Conservation (phyloP, 768 basidiomycete species). For the Lactarius evosmus region DNA sequence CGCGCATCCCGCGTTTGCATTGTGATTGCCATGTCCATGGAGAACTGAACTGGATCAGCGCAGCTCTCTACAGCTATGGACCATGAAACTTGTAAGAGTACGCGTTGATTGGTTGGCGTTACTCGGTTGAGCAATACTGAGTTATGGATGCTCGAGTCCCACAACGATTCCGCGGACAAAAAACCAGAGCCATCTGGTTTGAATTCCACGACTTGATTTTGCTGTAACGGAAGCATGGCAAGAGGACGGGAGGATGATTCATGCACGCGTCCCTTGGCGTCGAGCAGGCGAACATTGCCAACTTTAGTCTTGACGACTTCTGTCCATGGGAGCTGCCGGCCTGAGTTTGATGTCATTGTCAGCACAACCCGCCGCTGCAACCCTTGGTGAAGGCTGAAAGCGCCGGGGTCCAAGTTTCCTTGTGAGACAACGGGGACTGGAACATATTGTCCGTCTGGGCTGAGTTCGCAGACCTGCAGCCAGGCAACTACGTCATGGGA, state of each 20-base stretch:
- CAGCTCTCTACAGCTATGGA: constrained; percentile 80
- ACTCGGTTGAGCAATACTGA: constrained; percentile 83
- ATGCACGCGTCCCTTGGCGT: constrained; percentile 77
- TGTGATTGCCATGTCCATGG: constrained; percentile 78
- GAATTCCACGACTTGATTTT: constrained; percentile 72
- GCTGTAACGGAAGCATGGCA: constrained; percentile 68
- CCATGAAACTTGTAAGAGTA: constrained; percentile 76
- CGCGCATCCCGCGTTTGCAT: constrained; percentile 84
- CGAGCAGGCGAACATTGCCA: constrained; percentile 82
- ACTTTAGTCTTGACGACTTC: constrained; percentile 72
- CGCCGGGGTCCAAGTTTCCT: constrained; percentile 73
- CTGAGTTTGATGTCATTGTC: constrained; percentile 81
- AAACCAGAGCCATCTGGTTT: constrained; percentile 78
- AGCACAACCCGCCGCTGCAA: constrained; percentile 80
- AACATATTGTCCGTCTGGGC: constrained; percentile 75
- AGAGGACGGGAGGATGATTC: constrained; percentile 70
- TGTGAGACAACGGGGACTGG: constrained; percentile 81
- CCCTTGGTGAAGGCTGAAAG: constrained; percentile 89
- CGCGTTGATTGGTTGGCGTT: constrained; percentile 71
- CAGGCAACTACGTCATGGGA: constrained; percentile 88
- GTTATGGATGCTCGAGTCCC: constrained; percentile 93
- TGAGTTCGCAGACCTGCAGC: constrained; percentile 84
- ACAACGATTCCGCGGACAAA: constrained; percentile 68
- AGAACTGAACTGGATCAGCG: constrained; percentile 82
- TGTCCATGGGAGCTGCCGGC: constrained; percentile 84